A percentile compares a stretch with the other conserved stretches of the same genome.
phyloP scores from a whole-genome alignment of 1,139 yeast genomes.

The Saccharomycopsis hybrid region DNA sequence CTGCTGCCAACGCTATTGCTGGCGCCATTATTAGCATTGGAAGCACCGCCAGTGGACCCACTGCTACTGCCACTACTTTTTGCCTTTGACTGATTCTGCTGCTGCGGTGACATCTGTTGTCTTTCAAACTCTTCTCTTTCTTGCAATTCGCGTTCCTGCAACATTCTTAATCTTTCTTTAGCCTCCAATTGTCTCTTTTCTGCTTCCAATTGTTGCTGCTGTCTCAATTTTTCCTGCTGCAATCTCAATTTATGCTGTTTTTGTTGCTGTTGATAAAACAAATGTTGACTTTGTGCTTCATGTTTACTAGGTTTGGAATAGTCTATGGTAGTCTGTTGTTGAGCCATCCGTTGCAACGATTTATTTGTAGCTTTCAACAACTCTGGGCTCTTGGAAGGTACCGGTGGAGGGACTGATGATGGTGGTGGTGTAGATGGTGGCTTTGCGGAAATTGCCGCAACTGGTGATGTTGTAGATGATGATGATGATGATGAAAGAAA shows the following conservation, averaged over 20 bases:
- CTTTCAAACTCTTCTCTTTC: slow-evolving; percentile 17
- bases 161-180: slow-evolving; percentile 12
- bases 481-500: slow-evolving; percentile 24
- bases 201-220: slow-evolving; percentile 19
- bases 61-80: not conserved
- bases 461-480: slow-evolving; percentile 5
- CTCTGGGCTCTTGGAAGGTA: slow-evolving; percentile 24
- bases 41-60: not conserved
- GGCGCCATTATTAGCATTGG: slow-evolving; percentile 21
- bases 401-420: slow-evolving; percentile 18
- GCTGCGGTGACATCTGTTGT: not conserved
- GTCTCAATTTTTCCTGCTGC: slow-evolving; percentile 19
- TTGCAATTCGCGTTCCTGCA: slow-evolving; percentile 2
- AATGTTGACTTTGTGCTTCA: slow-evolving; percentile 22
- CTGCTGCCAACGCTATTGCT: slow-evolving; percentile 23
- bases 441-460: slow-evolving; percentile 19
- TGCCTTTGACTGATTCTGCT: not conserved
- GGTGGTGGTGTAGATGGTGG: slow-evolving; percentile 30
- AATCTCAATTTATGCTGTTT: slow-evolving; percentile 22
- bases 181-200: slow-evolving; percentile 18
- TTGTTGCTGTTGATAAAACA: slow-evolving; percentile 24
- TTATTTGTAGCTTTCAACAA: slow-evolving; percentile 10
- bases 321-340: slow-evolving; percentile 5
- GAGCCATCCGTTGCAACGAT: slow-evolving; percentile 11
- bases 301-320: slow-evolving; percentile 22